Conservation (phyloP, 768 basidiomycete species). For the Naganishia randhawae region DNA sequence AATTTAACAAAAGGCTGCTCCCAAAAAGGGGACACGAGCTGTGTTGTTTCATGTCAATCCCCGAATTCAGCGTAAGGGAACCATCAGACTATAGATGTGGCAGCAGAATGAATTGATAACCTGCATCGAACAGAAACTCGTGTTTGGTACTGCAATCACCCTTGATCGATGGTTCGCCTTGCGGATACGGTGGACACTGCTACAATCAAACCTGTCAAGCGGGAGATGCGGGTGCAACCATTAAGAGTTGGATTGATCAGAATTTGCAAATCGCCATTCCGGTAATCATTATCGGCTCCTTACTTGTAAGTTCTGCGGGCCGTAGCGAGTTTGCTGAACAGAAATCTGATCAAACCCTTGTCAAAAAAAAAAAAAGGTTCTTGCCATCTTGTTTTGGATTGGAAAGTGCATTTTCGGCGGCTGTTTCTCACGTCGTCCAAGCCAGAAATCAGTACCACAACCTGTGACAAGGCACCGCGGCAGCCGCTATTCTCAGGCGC, state of each 20-base stretch:
- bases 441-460: conserved; percentile 1
- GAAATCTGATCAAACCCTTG: neutral
- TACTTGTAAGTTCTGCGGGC: conserved; percentile 39
- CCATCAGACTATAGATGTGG: neutral
- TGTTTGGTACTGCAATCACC: conserved; percentile 69
- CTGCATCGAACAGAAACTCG: conserved; percentile 50
- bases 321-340: neutral
- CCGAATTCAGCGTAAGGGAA: conserved; percentile 51
- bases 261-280: conserved; percentile 58
- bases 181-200: conserved; percentile 67
- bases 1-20: conserved; percentile 66
- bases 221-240: conserved; percentile 60
- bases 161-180: conserved; percentile 77
- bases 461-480: neutral
- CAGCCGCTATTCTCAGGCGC: neutral
- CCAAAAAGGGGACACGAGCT: conserved; percentile 61
- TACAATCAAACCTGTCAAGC: conserved; percentile 61
- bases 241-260: conserved; percentile 69
- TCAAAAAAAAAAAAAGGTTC: conserved; percentile 33
- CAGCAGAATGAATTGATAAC: neutral
- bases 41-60: conserved; percentile 76
- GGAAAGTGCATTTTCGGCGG: conserved; percentile 36
- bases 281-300: conserved; percentile 43
- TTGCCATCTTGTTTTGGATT: conserved; percentile 38
- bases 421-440: conserved; percentile 33